phyloP scores from a whole-genome alignment of 495 filamentous ascomycete genomes.

The Penicillium malachiteum region DNA sequence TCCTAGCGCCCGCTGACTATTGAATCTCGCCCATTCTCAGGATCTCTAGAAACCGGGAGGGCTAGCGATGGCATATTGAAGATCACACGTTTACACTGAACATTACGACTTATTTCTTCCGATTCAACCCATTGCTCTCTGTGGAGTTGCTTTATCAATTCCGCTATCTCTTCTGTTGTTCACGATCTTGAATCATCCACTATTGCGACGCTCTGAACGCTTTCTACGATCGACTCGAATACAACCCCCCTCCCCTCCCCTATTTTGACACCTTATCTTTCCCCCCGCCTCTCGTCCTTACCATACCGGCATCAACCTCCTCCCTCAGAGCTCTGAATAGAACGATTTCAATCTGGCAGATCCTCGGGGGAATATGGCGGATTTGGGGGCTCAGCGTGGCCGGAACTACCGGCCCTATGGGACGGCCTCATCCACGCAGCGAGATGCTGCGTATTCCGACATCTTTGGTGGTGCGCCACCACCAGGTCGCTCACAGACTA shows the following conservation, averaged over 20 bases:
- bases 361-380: constrained; percentile 63
- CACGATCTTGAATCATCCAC: constrained; percentile 37
- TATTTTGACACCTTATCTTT: neutral
- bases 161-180: constrained; percentile 24
- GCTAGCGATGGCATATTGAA: constrained; percentile 36
- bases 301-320: neutral
- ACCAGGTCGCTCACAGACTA: constrained; percentile 83
- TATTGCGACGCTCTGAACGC: constrained; percentile 42
- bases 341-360: constrained; percentile 3
- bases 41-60: constrained; percentile 15
- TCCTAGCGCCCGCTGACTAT: constrained; percentile 40
- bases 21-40: constrained; percentile 22
- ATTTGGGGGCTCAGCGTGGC: constrained; percentile 74
- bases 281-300: neutral
- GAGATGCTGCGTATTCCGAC: constrained; percentile 93
- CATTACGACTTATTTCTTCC: constrained; percentile 16
- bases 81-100: constrained; percentile 16
- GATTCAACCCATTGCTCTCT: constrained; percentile 16
- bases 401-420: constrained; percentile 69
- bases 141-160: constrained; percentile 13
- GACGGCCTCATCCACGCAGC: constrained; percentile 68
- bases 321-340: neutral
- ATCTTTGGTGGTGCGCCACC: constrained; percentile 91
- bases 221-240: constrained; percentile 39
- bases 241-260: constrained; percentile 15